A percentile compares a stretch with the other conserved stretches of the same genome.
phyloP scores from a whole-genome alignment of 192 early-diverging fungal genomes.

The Coemansia sp. region DNA sequence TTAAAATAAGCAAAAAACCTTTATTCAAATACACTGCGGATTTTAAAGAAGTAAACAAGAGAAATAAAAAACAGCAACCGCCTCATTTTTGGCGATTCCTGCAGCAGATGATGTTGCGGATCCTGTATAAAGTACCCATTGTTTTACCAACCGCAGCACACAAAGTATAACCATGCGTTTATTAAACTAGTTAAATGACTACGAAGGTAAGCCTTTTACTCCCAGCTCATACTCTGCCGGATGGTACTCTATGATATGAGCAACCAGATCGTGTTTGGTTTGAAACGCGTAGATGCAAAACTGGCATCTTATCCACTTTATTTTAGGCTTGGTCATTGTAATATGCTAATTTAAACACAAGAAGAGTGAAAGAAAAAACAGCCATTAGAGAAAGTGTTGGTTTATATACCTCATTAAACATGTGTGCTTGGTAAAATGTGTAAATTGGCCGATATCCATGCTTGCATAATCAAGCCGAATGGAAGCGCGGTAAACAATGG shows the following conservation, averaged over 20 bases:
- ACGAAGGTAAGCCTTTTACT: not conserved
- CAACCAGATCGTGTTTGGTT: not conserved
- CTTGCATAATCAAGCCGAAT: too few species aligned
- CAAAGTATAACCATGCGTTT: too few species aligned
- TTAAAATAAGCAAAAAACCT: too few species aligned
- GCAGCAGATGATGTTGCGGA: too few species aligned
- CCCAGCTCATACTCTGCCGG: not conserved
- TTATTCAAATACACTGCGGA: not conserved
- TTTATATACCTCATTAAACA: too few species aligned
- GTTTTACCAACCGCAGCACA: too few species aligned
- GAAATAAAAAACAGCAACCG: not conserved
- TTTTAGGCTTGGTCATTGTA: not conserved
- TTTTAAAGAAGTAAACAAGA: not conserved
- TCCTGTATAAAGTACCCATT: too few species aligned
- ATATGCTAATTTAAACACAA: not conserved
- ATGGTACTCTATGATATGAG: not conserved
- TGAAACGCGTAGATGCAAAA: not conserved
- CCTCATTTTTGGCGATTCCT: not conserved
- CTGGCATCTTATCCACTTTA: not conserved
- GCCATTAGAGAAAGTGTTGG: too few species aligned
- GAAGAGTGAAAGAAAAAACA: not conserved
- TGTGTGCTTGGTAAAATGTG: too few species aligned
- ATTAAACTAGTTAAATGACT: too few species aligned
- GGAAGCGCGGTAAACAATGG: too few species aligned
- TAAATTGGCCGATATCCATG: too few species aligned